A percentile compares a stretch with the other conserved stretches of the same genome.
phyloP scores from a whole-genome alignment of 257 asterid genomes.

The Eucommia ulmoides region DNA sequence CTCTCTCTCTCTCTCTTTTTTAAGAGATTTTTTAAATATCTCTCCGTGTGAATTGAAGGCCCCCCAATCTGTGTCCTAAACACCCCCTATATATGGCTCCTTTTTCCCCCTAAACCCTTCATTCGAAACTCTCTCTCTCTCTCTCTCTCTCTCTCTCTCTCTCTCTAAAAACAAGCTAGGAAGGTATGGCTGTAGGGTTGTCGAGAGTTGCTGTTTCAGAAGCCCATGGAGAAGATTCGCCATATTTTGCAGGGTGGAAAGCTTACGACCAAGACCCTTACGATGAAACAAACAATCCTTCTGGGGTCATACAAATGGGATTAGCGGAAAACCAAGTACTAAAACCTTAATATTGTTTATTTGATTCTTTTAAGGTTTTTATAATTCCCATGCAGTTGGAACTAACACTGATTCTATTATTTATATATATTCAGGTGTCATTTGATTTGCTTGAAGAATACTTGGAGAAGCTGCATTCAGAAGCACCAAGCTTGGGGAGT shows the following conservation, averaged over 20 bases:
- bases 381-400: slow-evolving; percentile 96
- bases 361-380: no score
- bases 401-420: slow-evolving; percentile 82
- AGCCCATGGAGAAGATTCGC: slow-evolving; percentile 85
- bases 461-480: slow-evolving; percentile 39
- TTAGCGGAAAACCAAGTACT: slow-evolving; percentile 95
- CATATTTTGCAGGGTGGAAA: slow-evolving; percentile 93
- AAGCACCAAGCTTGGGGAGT: slow-evolving; percentile 13
- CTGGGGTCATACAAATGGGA: slow-evolving; percentile 91
- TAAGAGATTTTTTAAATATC: background rate
- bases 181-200: slow-evolving; percentile 22
- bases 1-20: slow-evolving; percentile 6
- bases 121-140: slow-evolving; percentile 3
- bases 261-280: slow-evolving; percentile 81
- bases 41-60: slow-evolving; percentile 13
- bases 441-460: slow-evolving; percentile 70
- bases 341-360: no score
- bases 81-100: slow-evolving; percentile 23
- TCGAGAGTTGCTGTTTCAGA: slow-evolving; percentile 60
- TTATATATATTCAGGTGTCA: slow-evolving; percentile 41
- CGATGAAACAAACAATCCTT: slow-evolving; percentile 39
- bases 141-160: background rate
- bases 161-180: slow-evolving; percentile 2
- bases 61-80: slow-evolving; percentile 10
- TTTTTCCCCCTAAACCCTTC: slow-evolving; percentile 12